Evolutionary conservation across 257 asterid species (phyloP), one percentile per base, ranked within the genome.

Genomic region (Capsicum baccatum): DNA sequence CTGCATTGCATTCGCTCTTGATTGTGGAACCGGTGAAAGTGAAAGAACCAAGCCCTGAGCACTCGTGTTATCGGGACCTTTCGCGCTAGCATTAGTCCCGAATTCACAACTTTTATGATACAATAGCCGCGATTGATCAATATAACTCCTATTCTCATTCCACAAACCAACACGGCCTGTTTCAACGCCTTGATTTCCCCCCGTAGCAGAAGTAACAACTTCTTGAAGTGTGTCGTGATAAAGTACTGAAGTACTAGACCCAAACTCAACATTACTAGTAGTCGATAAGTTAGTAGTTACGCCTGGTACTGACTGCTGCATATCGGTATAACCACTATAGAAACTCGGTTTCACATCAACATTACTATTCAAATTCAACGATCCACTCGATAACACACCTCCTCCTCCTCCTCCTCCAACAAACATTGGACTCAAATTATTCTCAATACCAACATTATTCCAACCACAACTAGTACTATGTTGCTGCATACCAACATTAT

Each of bases 21-120:
- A 87, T 6, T 88, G 58, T 0, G 98, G 94, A 59, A 90, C 91
- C 0, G 97, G 91, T 1, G 97, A 93, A 0, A 94, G 94, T 0
- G 97, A 92, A 35, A 93, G 79, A 3, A 92, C 89, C 13, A 93
- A 91, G 1, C 92, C 92, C 80, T 89, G 98, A 37, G 89, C 57
- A 60, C 85, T 89, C 2, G 92, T 66, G 52, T 73, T 67, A 15
- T 88, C 88, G 44, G 17, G 6, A 4, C 47, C 4, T 10, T 6
- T 83, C 67, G 58, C 86, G 59, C 10, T 66, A 0, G 58, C 85
- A 5, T 80, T 39, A 5, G 50, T 73, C 21, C 86, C 84, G 12
- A 87, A 17, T 44, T 83, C 89, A 58, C 87, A 78, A 48, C 48
- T 73, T 3, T 88, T 84, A 2, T 71, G 56, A 55, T 87, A 80